These are phyloP conservation scores for Alternaria incomplexa DNA, from an alignment of 2,329 filamentous ascomycete species.

Conservation along the genomic window DNA sequence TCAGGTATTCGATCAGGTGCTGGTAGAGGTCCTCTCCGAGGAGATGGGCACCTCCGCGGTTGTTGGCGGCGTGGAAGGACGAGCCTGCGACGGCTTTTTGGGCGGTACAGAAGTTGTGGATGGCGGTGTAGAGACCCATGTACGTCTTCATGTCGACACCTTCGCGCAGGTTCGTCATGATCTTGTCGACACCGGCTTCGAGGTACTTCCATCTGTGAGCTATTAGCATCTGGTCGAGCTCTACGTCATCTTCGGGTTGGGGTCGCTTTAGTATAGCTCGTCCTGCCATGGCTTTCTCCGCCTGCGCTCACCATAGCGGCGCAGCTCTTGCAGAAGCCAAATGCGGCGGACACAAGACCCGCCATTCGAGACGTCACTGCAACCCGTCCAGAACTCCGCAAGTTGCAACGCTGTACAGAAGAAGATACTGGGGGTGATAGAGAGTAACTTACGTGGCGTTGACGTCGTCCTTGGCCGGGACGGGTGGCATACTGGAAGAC, in stretches of 20 bases:
- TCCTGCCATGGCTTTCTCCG: not conserved
- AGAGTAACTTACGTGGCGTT: slow-evolving; percentile 63
- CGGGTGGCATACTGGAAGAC: slow-evolving; percentile 48
- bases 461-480: slow-evolving; percentile 64
- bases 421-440: not conserved
- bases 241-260: not conserved
- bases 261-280: not conserved
- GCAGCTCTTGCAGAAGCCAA: not conserved
- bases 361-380: not conserved
- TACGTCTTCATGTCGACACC: slow-evolving; percentile 97
- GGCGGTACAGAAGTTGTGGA: slow-evolving; percentile 99
- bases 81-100: slow-evolving; percentile 83
- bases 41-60: slow-evolving; percentile 88
- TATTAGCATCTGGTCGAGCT: slow-evolving; percentile 17
- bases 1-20: slow-evolving; percentile 85
- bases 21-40: slow-evolving; percentile 96
- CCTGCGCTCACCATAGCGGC: not conserved
- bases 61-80: slow-evolving; percentile 57
- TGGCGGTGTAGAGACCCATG: slow-evolving; percentile 96
- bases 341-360: not conserved
- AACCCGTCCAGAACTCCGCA: not conserved
- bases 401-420: not conserved
- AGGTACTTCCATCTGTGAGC: slow-evolving; percentile 83
- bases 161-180: slow-evolving; percentile 90
- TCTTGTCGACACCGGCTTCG: slow-evolving; percentile 83